Percentiles rank a stretch among this genome's conserved stretches.
Evolutionary conservation across 2,329 filamentous ascomycete genomes (phyloP).

Genomic region (Periconia digitata): DNA sequence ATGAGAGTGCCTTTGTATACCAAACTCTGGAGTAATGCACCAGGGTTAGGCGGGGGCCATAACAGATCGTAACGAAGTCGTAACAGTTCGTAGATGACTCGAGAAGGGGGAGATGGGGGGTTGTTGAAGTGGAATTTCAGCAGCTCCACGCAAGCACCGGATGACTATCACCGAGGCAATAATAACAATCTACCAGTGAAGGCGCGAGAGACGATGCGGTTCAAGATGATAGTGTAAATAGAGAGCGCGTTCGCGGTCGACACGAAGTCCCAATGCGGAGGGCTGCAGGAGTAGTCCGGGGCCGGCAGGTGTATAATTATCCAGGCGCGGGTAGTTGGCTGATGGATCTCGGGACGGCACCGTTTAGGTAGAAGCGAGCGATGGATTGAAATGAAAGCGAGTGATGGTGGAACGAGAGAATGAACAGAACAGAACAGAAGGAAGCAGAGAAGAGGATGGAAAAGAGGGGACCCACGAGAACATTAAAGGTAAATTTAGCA

Average conservation of each 20-base stretch:
- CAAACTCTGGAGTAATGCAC: neutral
- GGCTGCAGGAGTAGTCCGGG: constrained; percentile 27
- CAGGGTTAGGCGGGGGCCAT: constrained; percentile 1
- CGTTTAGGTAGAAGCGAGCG: constrained; percentile 24
- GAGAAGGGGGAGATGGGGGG: constrained; percentile 15
- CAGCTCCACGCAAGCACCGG: constrained; percentile 24
- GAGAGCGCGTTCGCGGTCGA: constrained; percentile 16
- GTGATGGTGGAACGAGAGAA: constrained; percentile 11
- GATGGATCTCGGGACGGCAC: neutral
- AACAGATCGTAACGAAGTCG: constrained; percentile 1
- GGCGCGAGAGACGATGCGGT: constrained; percentile 35
- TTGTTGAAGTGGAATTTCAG: constrained; percentile 23
- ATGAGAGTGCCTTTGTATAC: neutral
- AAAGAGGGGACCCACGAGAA: constrained; percentile 30
- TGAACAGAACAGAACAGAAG: constrained; percentile 27
- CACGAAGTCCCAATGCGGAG: constrained; percentile 25
- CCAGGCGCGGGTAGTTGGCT: constrained; percentile 23
- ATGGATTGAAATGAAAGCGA: constrained; percentile 21
- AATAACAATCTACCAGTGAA: constrained; percentile 24
- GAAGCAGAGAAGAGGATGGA: constrained; percentile 20
- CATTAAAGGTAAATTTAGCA: constrained; percentile 37
- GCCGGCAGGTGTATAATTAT: constrained; percentile 22
- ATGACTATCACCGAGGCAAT: constrained; percentile 28
- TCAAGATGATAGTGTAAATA: constrained; percentile 28
- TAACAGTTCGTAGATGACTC: neutral